Conservation (phyloP, 1,139 yeast genomes). For the Kodamaea derodonti region DNA sequence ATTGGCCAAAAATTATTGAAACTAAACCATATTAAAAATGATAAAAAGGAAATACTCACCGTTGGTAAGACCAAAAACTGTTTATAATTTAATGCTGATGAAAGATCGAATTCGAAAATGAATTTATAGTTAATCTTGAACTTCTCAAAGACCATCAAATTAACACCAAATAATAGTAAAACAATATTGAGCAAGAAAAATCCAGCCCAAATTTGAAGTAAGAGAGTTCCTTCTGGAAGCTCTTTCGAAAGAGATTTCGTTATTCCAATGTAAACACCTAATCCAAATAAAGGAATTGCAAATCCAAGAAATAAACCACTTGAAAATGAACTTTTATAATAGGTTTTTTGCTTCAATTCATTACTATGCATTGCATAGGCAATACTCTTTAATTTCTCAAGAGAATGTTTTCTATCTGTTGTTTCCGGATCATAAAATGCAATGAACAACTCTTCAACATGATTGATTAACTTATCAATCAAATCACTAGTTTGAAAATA, state of each 20-base stretch:
- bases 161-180: constrained; percentile 59
- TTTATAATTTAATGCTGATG: constrained; percentile 62
- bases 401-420: constrained; percentile 69
- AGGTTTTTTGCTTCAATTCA: constrained; percentile 26
- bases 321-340: constrained; percentile 44
- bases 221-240: constrained; percentile 50
- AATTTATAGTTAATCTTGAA: constrained; percentile 85
- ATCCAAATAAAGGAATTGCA: constrained; percentile 57
- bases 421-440: constrained; percentile 57
- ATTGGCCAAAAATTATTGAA: constrained; percentile 66
- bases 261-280: constrained; percentile 51
- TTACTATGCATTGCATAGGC: constrained; percentile 38
- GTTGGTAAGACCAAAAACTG: constrained; percentile 67
- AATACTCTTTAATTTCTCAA: constrained; percentile 62
- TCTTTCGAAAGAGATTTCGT: constrained; percentile 31
- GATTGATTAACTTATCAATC: constrained; percentile 55
- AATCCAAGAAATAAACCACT: constrained; percentile 71
- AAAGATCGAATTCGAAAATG: constrained; percentile 82
- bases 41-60: constrained; percentile 50
- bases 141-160: constrained; percentile 68
- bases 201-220: constrained; percentile 92
- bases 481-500: constrained; percentile 65
- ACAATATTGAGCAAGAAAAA: constrained; percentile 64
- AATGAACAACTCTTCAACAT: constrained; percentile 68
- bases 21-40: constrained; percentile 71